Evolutionary conservation across 2,329 filamentous ascomycete genomes (phyloP).

Genomic region (Fusarium sterilihyphosum): DNA sequence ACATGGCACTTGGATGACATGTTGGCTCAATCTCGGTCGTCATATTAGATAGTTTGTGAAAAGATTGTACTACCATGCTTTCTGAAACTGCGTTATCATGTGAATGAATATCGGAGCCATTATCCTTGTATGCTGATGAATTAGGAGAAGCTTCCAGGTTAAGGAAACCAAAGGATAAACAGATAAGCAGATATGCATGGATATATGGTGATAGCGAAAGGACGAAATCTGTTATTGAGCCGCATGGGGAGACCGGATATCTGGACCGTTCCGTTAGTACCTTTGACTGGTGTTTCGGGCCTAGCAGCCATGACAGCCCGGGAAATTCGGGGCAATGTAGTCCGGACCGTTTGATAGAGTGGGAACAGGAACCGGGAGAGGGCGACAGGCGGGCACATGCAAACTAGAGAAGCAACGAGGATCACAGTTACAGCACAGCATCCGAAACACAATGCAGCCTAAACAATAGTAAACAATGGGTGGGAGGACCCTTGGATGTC

Average conservation of each 20-base stretch:
- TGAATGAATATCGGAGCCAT: neutral
- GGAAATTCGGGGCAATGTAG: constrained; percentile 29
- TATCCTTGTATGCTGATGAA: neutral
- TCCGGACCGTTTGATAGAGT: constrained; percentile 21
- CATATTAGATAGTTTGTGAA: constrained; percentile 12
- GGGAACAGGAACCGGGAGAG: constrained; percentile 9
- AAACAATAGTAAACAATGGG: neutral
- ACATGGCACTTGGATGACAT: neutral
- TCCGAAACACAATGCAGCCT: constrained; percentile 16
- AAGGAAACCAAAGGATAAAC: neutral
- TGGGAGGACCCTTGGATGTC: constrained; percentile 18
- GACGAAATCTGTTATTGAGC: neutral
- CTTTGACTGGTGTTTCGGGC: constrained; percentile 34
- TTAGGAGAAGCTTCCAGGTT: neutral
- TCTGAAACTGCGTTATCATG: neutral
- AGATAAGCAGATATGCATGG: neutral
- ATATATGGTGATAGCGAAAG: neutral
- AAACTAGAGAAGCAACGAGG: constrained; percentile 1
- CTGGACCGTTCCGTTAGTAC: neutral
- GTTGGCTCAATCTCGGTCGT: neutral
- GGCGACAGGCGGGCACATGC: neutral
- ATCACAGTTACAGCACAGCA: constrained; percentile 6
- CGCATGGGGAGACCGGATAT: neutral
- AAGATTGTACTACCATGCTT: constrained; percentile 1
- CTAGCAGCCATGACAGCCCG: constrained; percentile 29